Conservation (phyloP, 2,329 filamentous ascomycete genomes). For the Nemania serpens region DNA sequence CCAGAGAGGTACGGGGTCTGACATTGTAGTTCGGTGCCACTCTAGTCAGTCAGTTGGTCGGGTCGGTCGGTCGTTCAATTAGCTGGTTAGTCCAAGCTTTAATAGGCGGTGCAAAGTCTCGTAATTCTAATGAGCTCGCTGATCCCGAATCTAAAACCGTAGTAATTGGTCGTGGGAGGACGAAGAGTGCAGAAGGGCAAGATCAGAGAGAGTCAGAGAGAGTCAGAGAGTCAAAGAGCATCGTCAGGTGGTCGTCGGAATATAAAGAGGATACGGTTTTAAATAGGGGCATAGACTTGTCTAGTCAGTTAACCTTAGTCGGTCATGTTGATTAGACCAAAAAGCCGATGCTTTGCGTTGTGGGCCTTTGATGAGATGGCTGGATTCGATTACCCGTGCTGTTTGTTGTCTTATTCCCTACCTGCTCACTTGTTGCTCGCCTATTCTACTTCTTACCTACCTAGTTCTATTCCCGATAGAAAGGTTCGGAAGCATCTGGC, state of each 20-base stretch:
- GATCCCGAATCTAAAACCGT: too few species aligned
- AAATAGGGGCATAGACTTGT: slow-evolving; percentile 2
- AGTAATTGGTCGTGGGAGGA: too few species aligned
- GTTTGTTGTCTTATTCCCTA: background rate
- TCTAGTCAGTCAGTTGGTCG: too few species aligned
- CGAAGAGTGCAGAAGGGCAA: background rate
- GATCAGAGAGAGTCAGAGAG: background rate
- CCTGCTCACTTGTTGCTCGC: slow-evolving; percentile 9
- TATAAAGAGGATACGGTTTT: slow-evolving; percentile 2
- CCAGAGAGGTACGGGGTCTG: slow-evolving; percentile 57
- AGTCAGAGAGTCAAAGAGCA: background rate
- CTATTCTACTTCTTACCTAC: background rate
- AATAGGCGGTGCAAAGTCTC: background rate
- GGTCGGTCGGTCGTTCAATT: too few species aligned
- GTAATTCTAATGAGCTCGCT: background rate
- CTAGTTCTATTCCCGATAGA: slow-evolving; percentile 3
- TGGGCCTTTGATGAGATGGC: slow-evolving; percentile 28
- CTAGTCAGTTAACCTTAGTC: slow-evolving; percentile 2
- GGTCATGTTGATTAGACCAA: slow-evolving; percentile 5
- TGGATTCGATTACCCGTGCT: background rate
- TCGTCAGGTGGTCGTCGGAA: background rate
- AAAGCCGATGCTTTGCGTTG: slow-evolving; percentile 16
- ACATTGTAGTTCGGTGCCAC: slow-evolving; percentile 26
- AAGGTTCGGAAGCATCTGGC: slow-evolving; percentile 2
- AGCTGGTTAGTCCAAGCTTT: background rate